Conservation (phyloP, 2,329 filamentous ascomycete species). For the Neospermospora avenae region DNA sequence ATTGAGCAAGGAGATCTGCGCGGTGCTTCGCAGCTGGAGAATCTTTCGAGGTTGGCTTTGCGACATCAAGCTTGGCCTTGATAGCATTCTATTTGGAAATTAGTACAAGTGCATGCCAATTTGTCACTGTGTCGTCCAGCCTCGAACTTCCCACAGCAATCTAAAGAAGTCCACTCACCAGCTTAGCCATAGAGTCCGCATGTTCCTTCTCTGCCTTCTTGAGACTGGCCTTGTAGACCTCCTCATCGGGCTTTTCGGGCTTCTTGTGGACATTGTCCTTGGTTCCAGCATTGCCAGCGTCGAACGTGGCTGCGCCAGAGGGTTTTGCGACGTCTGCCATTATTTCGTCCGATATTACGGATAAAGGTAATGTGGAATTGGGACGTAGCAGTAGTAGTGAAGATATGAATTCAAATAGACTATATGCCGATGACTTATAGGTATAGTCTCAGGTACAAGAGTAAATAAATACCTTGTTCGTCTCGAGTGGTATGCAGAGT, state of each 20-base stretch:
- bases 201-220: conserved; percentile 85
- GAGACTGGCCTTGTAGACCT: conserved; percentile 74
- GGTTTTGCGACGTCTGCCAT: conserved; percentile 48
- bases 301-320: conserved; percentile 41
- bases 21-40: conserved; percentile 78
- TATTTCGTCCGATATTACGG: conserved; percentile 17
- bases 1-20: conserved; percentile 78
- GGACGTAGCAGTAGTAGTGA: neutral
- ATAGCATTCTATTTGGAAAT: conserved; percentile 65
- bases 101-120: conserved; percentile 17
- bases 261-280: conserved; percentile 47
- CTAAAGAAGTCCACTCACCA: conserved; percentile 46
- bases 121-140: conserved; percentile 3
- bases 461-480: conserved; percentile 26
- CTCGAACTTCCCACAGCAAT: neutral
- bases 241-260: conserved; percentile 86
- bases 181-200: conserved; percentile 67
- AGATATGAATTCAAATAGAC: neutral
- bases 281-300: conserved; percentile 40
- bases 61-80: conserved; percentile 84
- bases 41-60: conserved; percentile 77
- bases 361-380: neutral
- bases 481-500: conserved; percentile 5
- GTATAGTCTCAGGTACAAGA: conserved; percentile 12
- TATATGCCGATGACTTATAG: conserved; percentile 2